Evolutionary conservation across 2,329 filamentous ascomycete species (phyloP), one percentile per base, ranked within the genome.

Genomic region (Zopfia rhizophila): DNA sequence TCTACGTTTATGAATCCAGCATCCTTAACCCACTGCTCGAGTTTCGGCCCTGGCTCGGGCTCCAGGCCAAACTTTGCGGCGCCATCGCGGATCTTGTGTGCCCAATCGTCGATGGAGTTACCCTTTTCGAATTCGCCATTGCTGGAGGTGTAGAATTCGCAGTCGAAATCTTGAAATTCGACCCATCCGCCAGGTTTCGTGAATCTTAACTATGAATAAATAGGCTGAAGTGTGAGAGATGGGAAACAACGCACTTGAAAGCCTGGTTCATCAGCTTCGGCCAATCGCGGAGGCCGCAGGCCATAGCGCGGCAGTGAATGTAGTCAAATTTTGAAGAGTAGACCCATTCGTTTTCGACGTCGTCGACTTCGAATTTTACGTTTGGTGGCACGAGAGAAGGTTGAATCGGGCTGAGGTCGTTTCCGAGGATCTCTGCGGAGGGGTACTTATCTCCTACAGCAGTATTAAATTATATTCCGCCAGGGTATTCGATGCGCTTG

Each of bases 51-150:
- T 25, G 76, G 74, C 39, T 72, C 70, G 42, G 74, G 64, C 21
- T 74, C 69, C 10, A 72, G 61, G 29, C 74, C 75, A n/a, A 75
- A 63, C 23, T 67, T 72, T 7, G 60, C 52, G 3, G 72, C 56
- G 3, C 70, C 73, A 44, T 73, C 66, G 36, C 66, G 69, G 10
- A 74, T 59, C 11, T 47, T 47, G 8, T 48, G 32, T 3, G 48
- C 43, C 62, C 61, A 65, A 14, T 47, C 40, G 12, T 40, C 47
- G 24, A 61, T 35, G 12, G 47, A 32, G 16, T 27, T 48, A 30
- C 53, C 55, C 11, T 44, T 42, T 12, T 28, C 50, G 38, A 46
- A 59, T 22, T 58, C 55, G 23, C 52, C 56, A 27, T 50, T 45
- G 3, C 39, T 39, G 10, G 45, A 31, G 12, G 58, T 61, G 45